phyloP scores from a whole-genome alignment of 495 filamentous ascomycete species.

The Gamarada debralockiae region DNA sequence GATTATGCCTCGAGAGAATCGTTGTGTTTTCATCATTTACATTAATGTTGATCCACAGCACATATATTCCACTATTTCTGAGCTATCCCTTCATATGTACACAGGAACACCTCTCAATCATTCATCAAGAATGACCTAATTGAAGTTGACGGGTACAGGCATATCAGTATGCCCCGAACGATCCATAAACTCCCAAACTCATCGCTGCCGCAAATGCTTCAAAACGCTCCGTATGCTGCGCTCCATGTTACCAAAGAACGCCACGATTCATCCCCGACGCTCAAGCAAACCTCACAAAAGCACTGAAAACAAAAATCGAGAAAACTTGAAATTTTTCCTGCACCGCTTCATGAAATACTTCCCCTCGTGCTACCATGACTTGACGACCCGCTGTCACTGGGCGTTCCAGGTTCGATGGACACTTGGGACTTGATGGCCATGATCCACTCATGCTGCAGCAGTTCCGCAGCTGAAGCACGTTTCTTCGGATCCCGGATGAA shows the following conservation, averaged over 20 bases:
- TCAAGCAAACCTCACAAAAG: not conserved
- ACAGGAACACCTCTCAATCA: too few species aligned
- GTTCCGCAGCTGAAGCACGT: constrained; percentile 77
- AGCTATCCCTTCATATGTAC: too few species aligned
- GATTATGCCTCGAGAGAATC: too few species aligned
- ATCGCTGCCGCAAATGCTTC: constrained; percentile 20
- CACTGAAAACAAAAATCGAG: not conserved
- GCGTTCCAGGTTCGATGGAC: constrained; percentile 46
- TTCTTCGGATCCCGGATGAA: constrained; percentile 82
- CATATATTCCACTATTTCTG: too few species aligned
- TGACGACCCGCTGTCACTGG: constrained; percentile 36
- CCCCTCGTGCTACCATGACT: constrained; percentile 14
- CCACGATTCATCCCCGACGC: not conserved
- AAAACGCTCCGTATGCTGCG: constrained; percentile 25
- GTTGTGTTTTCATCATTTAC: too few species aligned
- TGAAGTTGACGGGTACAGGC: too few species aligned
- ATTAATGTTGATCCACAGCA: too few species aligned
- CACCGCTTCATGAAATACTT: constrained; percentile 12
- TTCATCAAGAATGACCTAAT: too few species aligned
- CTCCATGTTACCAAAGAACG: not conserved
- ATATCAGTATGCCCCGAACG: too few species aligned
- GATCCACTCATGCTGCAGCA: constrained; percentile 97
- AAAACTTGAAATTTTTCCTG: not conserved
- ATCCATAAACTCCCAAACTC: constrained; percentile 18
- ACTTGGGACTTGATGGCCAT: constrained; percentile 53